Evolutionary conservation across 257 asterid genomes (phyloP), one percentile per base, ranked within the genome.

Genomic region (Solanum ossicruentum): DNA sequence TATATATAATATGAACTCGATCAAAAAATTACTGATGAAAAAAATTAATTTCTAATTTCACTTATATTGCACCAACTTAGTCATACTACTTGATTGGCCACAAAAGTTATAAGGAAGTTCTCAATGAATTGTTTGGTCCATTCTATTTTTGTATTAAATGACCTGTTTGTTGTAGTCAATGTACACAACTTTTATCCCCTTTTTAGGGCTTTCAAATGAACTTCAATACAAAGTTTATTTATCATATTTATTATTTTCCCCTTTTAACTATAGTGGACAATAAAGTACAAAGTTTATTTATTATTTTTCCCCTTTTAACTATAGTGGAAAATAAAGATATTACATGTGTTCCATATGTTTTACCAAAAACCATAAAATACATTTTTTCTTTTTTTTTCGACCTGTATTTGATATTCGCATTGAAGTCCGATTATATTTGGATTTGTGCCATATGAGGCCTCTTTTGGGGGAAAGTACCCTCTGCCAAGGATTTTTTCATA

Each of bases 11-110:
- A 36, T 5, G 41, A 36, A 36, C 41, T n/a, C 32, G 0, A 60
- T 4, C 4, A 10, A 10, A 60, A 60, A n/a, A 0, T 0, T 1
- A 58, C 1, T n/a, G 0, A n/a, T 0, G 0, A 45, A 8, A 58
- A 0, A 58, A 58, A 20, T 8, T 8, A 0, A 8, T 20, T 57
- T 57, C 10, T n/a, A 0, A n/a, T 47, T 60, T n/a, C 4, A 60
- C 12, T 10, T 1, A 1, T 60, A 10, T 2, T 10, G 2, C 0
- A 60, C 3, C 1, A n/a, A n/a, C 3, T 10, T 3, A 60, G 12
- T 1, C 16, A 0, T 13, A 0, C 0, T 10, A 20, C 41, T 36
- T 36, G 41, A 57, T 20, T 20, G 21, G 36, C 78, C 15, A 39
- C 28, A 18, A 70, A 10, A 70, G 52, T 70, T 70, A 18, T 10